Base-by-base conservation (phyloP, 83 land plant species). In the Picea abies region DNA sequence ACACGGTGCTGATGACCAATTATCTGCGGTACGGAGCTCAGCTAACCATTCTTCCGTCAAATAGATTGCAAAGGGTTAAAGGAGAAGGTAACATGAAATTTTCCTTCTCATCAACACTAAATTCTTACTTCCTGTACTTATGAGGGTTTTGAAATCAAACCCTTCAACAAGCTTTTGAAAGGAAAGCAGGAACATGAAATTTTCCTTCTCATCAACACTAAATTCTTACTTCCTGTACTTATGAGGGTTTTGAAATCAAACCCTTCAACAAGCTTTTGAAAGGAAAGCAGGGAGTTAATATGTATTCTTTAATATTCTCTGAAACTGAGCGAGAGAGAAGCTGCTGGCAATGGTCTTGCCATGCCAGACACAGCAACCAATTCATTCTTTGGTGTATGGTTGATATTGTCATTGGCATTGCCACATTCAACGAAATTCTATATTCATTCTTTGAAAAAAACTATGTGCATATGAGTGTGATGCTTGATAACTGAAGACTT, bases 391-490 rank as follows among this genome's bases (percentile, higher is more conserved):
- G 16, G 29, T 76, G 79, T 26, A 76, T 56, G 62, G 60, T 52
- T 76, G 58, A 52, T 32, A 76, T 56, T 52, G 61, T 39, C 25
- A 5, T 76, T 76, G 79, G 79, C 62, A 76, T 56, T 76, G 62
- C 60, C 62, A 25, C 61, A 76, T 76, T 76, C 61, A 76, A 76
- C 56, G 56, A 76, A 76, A 76, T 76, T 76, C n/a, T 56, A 76
- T 25, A 76, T 76, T 25, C 35, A 76, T 76, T 76, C 79, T 76
- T 76, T 76, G 60, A 76, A 76, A 37, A 76, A 10, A 56, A 39
- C 32, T 23, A 6, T 52, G 29, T 76, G 49, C 14, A 8, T 76
- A 17, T 76, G 56, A 25, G 12, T 56, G 78, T 25, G 26, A 56
- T 76, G 35, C 79, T 76, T 56, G 58, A 32, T 32, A 32, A 32